Evolutionary conservation across 305 asterid species (phyloP).

Genomic region (Solanum hybrid): DNA sequence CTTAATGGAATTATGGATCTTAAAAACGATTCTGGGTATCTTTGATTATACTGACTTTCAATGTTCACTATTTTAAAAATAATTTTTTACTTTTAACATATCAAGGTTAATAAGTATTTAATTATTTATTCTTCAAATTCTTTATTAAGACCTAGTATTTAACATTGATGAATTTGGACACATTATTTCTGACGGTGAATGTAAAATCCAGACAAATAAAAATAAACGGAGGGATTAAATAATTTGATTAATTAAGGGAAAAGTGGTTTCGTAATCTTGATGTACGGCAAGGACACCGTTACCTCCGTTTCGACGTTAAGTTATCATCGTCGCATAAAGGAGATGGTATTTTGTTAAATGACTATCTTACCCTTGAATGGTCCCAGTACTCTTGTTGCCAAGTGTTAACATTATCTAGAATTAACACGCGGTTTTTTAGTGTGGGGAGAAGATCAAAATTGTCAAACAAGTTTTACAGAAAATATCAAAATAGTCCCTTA

Average conservation of each 20-base stretch:
- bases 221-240: neutral
- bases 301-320: neutral
- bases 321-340: neutral
- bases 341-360: neutral
- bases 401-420: neutral
- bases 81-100: no score
- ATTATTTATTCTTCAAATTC: no score
- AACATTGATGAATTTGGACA: neutral
- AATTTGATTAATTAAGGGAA: neutral
- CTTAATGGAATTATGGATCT: neutral
- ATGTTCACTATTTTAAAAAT: no score
- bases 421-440: neutral
- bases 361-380: neutral
- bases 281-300: neutral
- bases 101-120: no score
- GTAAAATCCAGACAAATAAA: neutral
- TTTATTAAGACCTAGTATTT: accelerated
- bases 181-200: neutral
- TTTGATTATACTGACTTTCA: neutral
- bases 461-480: neutral
- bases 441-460: neutral
- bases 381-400: neutral
- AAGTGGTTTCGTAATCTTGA: neutral
- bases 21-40: neutral
- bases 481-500: neutral